Evolutionary conservation across 305 asterid species (phyloP), one percentile per base, ranked within the genome.

Genomic region (Ajuga reptans): DNA sequence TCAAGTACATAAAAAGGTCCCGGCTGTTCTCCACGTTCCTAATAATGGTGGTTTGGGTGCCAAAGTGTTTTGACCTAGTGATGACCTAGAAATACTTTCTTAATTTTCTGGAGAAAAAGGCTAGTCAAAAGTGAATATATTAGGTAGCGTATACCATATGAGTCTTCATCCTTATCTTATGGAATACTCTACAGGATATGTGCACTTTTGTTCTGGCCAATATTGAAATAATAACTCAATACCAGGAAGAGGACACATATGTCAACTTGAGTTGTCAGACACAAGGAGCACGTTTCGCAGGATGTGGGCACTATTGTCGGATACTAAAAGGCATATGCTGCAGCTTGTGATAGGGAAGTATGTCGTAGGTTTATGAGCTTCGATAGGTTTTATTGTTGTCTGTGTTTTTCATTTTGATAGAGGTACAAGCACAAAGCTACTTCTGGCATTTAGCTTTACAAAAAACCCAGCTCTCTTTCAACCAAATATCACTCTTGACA

Each of bases 11-110:
- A 72, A 71, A 66, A 69, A 84, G 81, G 90, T 91, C 80, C 87
- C 90, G 96, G 97, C 96, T 89, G 96, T 86, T 86, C 89, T 83
- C 86, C 82, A 73, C 72, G 83, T 82, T 85, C 87, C 92, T 80
- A 60, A 75, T 79, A 68, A 52, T 79, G 77, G 95, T 91, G 95
- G 95, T 79, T 78, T 85, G 96, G 97, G 96, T 74, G 78, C 83
- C 17, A 60, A 75, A 76, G 77, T 39, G 8, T 50, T 43, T 33
- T 75, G 65, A 39, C 69, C 55, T 59, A 74, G 69, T 36, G 60
- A 21, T 77, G 36, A 69, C 69, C 9, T 7, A 18, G 67, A 65
- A 42, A 47, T 46, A 53, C 68, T 42, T 69, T 46, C 24, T n/a
- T 54, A 29, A 51, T 34, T 65, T 56, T 49, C 71, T 54, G 31